phyloP scores from a whole-genome alignment of 176 grass and related monocot species.

The Aegilops tauschii region DNA sequence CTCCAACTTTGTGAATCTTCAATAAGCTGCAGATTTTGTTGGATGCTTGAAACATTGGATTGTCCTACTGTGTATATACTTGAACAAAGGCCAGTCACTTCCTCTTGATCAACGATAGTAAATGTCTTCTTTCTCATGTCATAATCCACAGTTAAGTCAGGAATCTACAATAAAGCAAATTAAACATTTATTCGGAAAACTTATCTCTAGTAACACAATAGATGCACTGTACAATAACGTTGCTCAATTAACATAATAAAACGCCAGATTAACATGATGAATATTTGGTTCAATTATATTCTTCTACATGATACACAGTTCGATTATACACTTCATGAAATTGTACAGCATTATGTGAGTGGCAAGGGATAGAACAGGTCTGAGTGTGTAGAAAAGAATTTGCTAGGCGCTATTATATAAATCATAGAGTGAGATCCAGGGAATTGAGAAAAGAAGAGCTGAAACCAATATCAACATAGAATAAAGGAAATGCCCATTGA shows the following conservation, averaged over 20 bases:
- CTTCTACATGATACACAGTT: background rate
- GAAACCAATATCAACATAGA: background rate
- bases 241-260: constrained; percentile 19
- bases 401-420: background rate
- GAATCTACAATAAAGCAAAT: constrained; percentile 49
- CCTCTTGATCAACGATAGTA: constrained; percentile 78
- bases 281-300: background rate
- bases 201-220: background rate
- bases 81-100: constrained; percentile 49
- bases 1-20: constrained; percentile 59
- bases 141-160: constrained; percentile 89
- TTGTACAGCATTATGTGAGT: background rate
- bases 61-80: constrained; percentile 14
- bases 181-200: constrained; percentile 16
- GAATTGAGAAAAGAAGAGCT: constrained; percentile 10
- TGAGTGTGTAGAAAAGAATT: constrained; percentile 4
- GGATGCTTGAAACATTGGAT: constrained; percentile 30
- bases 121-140: constrained; percentile 67
- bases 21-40: constrained; percentile 37
- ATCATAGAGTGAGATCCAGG: background rate
- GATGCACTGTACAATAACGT: background rate
- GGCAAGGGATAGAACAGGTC: background rate
- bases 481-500: background rate
- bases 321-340: constrained; percentile 10
- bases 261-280: background rate